Percentiles rank a stretch among this genome's conserved stretches.
These are phyloP conservation scores for Talaromyces sp. DNA, from an alignment of 2,329 filamentous ascomycete genomes.

Conservation along the genomic window DNA sequence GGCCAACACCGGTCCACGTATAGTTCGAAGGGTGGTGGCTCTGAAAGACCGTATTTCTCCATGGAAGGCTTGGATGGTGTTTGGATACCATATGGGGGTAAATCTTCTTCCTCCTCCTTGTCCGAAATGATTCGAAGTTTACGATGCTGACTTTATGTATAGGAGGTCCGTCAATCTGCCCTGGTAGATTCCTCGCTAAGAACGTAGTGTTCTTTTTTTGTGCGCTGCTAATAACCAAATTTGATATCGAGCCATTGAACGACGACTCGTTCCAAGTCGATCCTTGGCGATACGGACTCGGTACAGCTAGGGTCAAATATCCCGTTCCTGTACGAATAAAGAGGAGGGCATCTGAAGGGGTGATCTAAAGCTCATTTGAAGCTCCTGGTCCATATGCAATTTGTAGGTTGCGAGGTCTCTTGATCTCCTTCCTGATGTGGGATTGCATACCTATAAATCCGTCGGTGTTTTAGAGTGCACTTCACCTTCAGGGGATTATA, in stretches of 20 bases:
- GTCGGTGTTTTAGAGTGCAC: neutral
- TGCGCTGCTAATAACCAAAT: neutral
- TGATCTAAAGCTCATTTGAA: neutral
- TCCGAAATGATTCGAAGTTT: neutral
- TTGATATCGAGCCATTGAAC: neutral
- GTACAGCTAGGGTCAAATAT: neutral
- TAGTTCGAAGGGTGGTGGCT: neutral
- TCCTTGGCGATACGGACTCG: neutral
- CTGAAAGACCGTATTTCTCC: neutral
- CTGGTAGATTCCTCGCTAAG: neutral
- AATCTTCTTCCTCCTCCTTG: neutral
- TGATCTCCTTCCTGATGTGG: neutral
- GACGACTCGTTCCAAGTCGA: neutral
- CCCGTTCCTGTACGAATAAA: neutral
- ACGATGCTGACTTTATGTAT: neutral
- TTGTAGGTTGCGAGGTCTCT: neutral
- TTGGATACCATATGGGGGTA: neutral
- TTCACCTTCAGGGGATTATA: too few relatives aligned
- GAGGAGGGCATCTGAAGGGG: neutral
- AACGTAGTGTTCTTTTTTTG: neutral
- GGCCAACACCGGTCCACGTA: neutral
- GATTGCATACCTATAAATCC: neutral
- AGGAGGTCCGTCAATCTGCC: neutral
- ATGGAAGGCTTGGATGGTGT: neutral
- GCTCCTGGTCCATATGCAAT: neutral